A percentile compares a stretch with the other conserved stretches of the same genome.
Evolutionary conservation across 2,329 filamentous ascomycete genomes (phyloP).

Genomic region (Fusarium incarnatum): DNA sequence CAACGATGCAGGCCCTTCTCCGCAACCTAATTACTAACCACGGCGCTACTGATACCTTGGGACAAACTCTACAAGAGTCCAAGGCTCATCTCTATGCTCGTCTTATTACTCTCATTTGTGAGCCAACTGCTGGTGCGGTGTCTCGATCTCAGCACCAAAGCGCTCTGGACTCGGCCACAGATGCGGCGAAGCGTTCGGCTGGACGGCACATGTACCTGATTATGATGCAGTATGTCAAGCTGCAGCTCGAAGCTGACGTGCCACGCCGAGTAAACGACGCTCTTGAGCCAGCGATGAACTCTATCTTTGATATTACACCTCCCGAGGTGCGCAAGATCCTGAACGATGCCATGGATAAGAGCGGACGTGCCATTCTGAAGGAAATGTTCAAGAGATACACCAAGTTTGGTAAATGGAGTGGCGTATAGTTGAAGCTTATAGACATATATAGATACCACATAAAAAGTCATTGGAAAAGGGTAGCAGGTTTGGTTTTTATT

Average conservation of each 20-base stretch:
- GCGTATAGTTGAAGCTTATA: conserved; percentile 55
- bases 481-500: conserved; percentile 22
- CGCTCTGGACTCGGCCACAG: conserved; percentile 68
- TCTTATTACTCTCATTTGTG: conserved; percentile 69
- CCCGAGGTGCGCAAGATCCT: conserved; percentile 66
- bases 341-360: conserved; percentile 69
- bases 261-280: conserved; percentile 64
- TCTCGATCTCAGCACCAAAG: conserved; percentile 58
- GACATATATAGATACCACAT: conserved; percentile 36
- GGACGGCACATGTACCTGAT: conserved; percentile 72
- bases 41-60: conserved; percentile 30
- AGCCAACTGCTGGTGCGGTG: conserved; percentile 68
- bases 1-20: conserved; percentile 67
- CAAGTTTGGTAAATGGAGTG: conserved; percentile 74
- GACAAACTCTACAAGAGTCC: conserved; percentile 50
- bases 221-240: conserved; percentile 68
- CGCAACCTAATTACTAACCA: conserved; percentile 60
- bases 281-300: conserved; percentile 68
- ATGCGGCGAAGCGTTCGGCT: conserved; percentile 70
- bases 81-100: conserved; percentile 66
- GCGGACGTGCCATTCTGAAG: conserved; percentile 68
- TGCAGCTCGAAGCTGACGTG: conserved; percentile 69
- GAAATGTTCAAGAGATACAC: conserved; percentile 69
- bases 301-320: conserved; percentile 69
- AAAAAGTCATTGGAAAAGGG: conserved; percentile 20